Evolutionary conservation across 75 land plant genomes (phyloP).

Genomic region (Isoetes taiwanensis): DNA sequence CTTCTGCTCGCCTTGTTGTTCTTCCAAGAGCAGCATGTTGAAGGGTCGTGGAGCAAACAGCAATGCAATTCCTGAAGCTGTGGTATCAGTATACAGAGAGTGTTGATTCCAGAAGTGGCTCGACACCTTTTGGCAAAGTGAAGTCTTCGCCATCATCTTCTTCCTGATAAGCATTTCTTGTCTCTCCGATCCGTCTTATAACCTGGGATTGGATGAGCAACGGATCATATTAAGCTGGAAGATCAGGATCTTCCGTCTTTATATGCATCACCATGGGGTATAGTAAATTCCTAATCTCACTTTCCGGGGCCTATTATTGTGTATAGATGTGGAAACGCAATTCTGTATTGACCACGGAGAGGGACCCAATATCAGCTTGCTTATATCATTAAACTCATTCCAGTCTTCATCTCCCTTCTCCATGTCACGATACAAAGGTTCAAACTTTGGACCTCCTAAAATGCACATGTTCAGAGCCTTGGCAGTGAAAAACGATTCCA

Average conservation of each 20-base stretch:
- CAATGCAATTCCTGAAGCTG: slow-evolving; percentile 4
- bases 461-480: slow-evolving; percentile 9
- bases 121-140: background rate
- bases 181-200: slow-evolving; percentile 4
- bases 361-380: background rate
- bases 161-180: background rate
- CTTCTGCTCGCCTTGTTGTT: slow-evolving; percentile 2
- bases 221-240: slow-evolving; percentile 1
- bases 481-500: slow-evolving; percentile 6
- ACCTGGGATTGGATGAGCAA: background rate
- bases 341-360: background rate
- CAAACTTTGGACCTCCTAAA: slow-evolving; percentile 3
- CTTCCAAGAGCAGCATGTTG: slow-evolving; percentile 6
- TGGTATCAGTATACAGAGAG: background rate
- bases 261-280: slow-evolving; percentile 5
- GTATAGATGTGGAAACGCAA: slow-evolving; percentile 4
- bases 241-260: slow-evolving; percentile 4
- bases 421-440: slow-evolving; percentile 6
- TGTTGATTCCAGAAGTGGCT: background rate
- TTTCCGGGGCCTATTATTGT: slow-evolving; percentile 2
- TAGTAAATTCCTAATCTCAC: background rate
- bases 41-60: background rate
- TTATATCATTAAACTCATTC: slow-evolving; percentile 6
- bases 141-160: slow-evolving; percentile 3
- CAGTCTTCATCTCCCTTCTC: slow-evolving; percentile 3